Conservation (phyloP, 2,329 filamentous ascomycete species). For the Arthrinium puccinioides region DNA sequence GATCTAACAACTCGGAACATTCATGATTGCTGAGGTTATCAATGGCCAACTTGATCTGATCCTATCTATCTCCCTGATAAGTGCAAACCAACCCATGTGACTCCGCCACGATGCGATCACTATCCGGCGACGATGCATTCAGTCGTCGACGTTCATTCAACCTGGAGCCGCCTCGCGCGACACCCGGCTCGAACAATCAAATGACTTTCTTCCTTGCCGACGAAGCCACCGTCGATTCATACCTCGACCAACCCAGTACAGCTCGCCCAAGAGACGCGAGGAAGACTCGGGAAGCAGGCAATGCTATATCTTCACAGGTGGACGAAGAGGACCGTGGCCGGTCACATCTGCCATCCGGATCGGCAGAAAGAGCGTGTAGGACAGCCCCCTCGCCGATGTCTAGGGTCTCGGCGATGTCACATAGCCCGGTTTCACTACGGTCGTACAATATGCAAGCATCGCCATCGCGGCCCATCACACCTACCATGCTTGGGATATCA, state of each 20-base stretch:
- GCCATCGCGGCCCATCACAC: slow-evolving; percentile 37
- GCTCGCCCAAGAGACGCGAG: slow-evolving; percentile 23
- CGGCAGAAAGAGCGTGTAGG: not conserved
- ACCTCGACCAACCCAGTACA: slow-evolving; percentile 22
- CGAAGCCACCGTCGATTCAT: slow-evolving; percentile 38
- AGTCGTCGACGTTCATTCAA: slow-evolving; percentile 31
- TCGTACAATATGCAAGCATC: slow-evolving; percentile 19
- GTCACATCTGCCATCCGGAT: too few relatives aligned
- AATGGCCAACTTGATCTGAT: too few relatives aligned
- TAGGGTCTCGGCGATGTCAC: slow-evolving; percentile 21
- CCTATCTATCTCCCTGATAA: too few relatives aligned
- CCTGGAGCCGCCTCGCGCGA: slow-evolving; percentile 25
- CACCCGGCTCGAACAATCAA: slow-evolving; percentile 27
- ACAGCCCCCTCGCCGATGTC: slow-evolving; percentile 18
- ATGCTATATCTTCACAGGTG: slow-evolving; percentile 5
- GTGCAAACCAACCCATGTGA: slow-evolving; percentile 6
- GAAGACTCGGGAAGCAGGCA: slow-evolving; percentile 14
- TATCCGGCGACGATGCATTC: slow-evolving; percentile 36
- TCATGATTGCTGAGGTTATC: too few relatives aligned
- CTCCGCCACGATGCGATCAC: slow-evolving; percentile 31
- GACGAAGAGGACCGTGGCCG: too few relatives aligned
- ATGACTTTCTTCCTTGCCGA: slow-evolving; percentile 47
- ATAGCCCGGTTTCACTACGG: slow-evolving; percentile 21
- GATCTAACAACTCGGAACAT: too few relatives aligned
- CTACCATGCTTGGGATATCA: slow-evolving; percentile 33